Base-by-base conservation (phyloP, 805 yeast genomes). In the Torulaspora quercuum region DNA sequence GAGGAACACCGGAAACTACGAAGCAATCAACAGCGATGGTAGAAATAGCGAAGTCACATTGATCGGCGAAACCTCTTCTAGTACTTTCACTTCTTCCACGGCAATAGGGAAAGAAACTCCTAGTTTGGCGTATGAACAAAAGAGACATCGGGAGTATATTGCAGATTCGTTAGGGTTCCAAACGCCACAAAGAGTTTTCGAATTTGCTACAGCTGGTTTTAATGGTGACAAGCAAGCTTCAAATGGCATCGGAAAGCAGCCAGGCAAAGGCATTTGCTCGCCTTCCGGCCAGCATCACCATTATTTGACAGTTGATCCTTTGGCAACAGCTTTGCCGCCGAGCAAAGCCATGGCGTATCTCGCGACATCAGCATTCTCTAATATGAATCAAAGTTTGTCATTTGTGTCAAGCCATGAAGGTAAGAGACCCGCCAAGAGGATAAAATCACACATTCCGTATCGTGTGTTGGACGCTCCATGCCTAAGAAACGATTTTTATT, bases 401-500 rank as follows among this genome's bases (percentile, higher is more conserved):
- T 42, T 37, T 31, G 38, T 34, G 14, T 29, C 45, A 9, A 31
- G 31, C 12, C 37, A 35, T 6, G 33, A 22, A 7, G 20, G 12
- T 9, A 35, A 35, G 16, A 47, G 53, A 36, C 54, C 49, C 6
- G 50, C 52, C 37, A 57, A 55, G 31, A 49, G 53, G 21, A 43
- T 64, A 6, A 61, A 58, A 35, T 53, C 70, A 2, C 68, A 64
- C 15, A 59, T 61, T 12, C 75, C 80, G 0, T 73, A 59, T 44
- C 67, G 73, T 42, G 76, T 77, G 0, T 57, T 80, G 12, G 81
- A 76, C 52, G 89, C 92, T 0, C 88, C 88, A 0, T 76, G 77
- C 2, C 57, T 86, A 35, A 64, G 81, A 42, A 80, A 84, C 56
- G 95, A 87, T 55, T 86, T 79, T 52, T 87, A 86, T 58, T 72